Percentiles rank a stretch among this genome's conserved stretches.
Conservation (phyloP, 225 moss, liverwort and hornwort species). For the Polytrichum commune region DNA sequence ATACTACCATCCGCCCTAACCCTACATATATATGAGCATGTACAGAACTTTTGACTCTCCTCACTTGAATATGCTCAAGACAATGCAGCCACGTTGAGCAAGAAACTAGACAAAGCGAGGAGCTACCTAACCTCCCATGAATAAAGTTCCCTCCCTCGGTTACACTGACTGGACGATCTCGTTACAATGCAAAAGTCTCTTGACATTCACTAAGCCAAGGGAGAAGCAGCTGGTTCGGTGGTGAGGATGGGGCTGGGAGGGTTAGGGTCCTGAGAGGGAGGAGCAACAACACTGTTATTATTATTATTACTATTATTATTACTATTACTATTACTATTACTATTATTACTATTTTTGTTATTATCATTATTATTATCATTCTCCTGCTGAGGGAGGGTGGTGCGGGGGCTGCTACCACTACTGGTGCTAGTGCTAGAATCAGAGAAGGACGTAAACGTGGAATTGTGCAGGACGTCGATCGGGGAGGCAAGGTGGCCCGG, state of each 20-base stretch:
- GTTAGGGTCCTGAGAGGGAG: background rate
- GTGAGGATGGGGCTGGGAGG: constrained; percentile 10
- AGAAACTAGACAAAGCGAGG: background rate
- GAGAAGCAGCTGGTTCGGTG: constrained; percentile 6
- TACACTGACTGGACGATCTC: background rate
- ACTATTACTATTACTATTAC: too few relatives aligned
- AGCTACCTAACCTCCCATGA: background rate
- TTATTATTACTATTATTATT: too few relatives aligned
- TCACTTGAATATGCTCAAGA: too few relatives aligned
- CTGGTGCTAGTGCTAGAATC: constrained; percentile 78
- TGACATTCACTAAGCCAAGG: background rate
- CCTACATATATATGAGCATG: background rate
- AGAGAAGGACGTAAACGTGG: constrained; percentile 75
- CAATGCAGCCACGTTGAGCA: background rate
- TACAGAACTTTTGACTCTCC: background rate
- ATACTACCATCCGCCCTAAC: too few relatives aligned
- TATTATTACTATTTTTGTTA: too few relatives aligned
- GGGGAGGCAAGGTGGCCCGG: constrained; percentile 68
- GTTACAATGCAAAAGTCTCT: background rate
- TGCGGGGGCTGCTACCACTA: constrained; percentile 71
- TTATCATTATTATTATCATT: too few relatives aligned
- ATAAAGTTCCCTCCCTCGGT: too few relatives aligned
- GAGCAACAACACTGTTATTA: too few relatives aligned
- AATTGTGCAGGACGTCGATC: constrained; percentile 90
- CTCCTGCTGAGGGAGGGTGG: constrained; percentile 22